phyloP scores from a whole-genome alignment of 768 basidiomycete genomes.

The Lyophyllum atratum region DNA sequence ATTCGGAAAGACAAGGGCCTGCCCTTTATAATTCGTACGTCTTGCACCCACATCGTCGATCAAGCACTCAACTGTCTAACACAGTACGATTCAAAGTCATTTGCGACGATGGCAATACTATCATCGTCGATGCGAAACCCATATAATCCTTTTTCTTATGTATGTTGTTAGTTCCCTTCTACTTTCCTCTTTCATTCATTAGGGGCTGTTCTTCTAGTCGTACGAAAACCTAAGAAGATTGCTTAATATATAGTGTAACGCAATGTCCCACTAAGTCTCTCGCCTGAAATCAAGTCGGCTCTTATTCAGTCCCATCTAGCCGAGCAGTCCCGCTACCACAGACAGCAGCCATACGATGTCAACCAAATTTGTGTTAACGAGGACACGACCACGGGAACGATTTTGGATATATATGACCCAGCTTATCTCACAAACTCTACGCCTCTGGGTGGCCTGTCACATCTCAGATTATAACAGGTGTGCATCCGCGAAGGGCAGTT shows the following conservation, averaged over 20 bases:
- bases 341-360: background rate
- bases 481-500: slow-evolving; percentile 8
- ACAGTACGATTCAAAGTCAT: slow-evolving; percentile 71
- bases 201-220: background rate
- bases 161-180: background rate
- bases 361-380: background rate
- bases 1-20: slow-evolving; percentile 75
- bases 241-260: background rate
- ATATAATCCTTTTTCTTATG: slow-evolving; percentile 11
- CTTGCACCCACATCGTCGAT: background rate
- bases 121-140: slow-evolving; percentile 43
- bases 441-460: too few relatives aligned
- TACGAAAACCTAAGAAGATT: background rate
- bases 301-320: background rate
- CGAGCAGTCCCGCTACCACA: background rate
- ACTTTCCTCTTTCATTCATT: background rate
- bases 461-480: slow-evolving; percentile 5
- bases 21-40: slow-evolving; percentile 67
- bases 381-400: background rate
- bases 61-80: slow-evolving; percentile 5
- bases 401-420: too few relatives aligned
- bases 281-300: background rate
- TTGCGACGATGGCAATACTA: slow-evolving; percentile 55
- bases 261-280: background rate
- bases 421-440: too few relatives aligned